Base-by-base conservation (phyloP, 345 rosid genomes). In the Mangifera indica region DNA sequence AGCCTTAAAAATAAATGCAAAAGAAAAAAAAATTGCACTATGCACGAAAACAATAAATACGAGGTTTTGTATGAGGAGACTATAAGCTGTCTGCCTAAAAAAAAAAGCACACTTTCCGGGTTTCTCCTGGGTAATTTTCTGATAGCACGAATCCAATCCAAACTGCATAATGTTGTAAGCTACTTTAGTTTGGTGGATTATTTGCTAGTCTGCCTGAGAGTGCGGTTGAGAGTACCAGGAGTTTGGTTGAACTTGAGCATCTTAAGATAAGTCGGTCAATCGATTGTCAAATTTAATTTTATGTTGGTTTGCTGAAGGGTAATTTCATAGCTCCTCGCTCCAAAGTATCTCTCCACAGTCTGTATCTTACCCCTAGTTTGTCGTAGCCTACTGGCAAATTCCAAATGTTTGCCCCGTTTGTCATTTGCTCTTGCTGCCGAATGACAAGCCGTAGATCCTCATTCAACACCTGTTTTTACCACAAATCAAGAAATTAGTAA, bases 361-460 rank as follows among this genome's bases (percentile, higher is more conserved):
- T 87, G 78, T 95, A 95, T 67, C 99, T 86, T 70, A 95, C 97
- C 76, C 98, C 99, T 7, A 95, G 86, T 81, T 95, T 95, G 64
- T 95, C 99, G 17, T 95, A 90, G 9, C 90, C 72, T 68, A 95
- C 99, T 0, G 99, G 98, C 74, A 73, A 85, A 73, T 95, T 95
- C 98, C 98, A 95, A 29, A 95, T 77, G 45, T 95, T 92, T 42
- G 88, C 98, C 5, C 98, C 98, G 26, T 80, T 95, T 52, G 86
- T 55, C 98, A 95, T 95, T 69, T 98, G 81, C 76, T 95, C 97
- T 77, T 95, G 99, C 73, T 95, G 99, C 58, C 99, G 97, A 7
- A 92, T 21, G 1, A 95, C 99, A 10, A 92, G 84, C 63, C 99
- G 76, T 9, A 95, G 72, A 82, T 95, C 99, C 84, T 95, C 97